These are phyloP conservation scores for Solanum stenotomum DNA, from an alignment of 257 asterid species.

Conservation along the genomic window DNA sequence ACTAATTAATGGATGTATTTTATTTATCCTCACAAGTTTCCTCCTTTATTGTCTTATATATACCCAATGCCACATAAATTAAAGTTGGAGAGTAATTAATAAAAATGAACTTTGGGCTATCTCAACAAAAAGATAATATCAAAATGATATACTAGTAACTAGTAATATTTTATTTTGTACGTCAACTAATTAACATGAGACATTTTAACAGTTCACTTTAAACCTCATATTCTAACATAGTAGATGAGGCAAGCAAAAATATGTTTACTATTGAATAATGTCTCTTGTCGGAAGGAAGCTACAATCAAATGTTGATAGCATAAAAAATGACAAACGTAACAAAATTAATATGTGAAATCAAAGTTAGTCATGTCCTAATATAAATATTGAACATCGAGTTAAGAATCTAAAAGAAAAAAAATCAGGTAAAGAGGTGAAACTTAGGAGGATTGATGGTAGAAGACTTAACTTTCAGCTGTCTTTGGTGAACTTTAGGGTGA, in stretches of 20 bases:
- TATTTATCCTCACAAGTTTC: too few species aligned
- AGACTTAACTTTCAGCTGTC: slow-evolving; percentile 37
- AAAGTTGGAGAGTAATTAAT: background rate
- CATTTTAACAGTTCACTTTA: background rate
- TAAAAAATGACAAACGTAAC: background rate
- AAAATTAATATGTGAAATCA: background rate
- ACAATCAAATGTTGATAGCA: background rate
- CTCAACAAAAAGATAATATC: background rate
- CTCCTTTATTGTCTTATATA: background rate
- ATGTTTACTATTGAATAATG: background rate
- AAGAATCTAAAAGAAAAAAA: background rate
- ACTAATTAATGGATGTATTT: background rate
- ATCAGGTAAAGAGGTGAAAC: background rate
- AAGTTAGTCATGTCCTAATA: background rate
- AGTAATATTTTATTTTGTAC: background rate
- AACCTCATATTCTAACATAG: background rate
- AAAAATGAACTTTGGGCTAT: background rate
- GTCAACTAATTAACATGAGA: background rate
- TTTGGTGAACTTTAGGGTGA: slow-evolving; percentile 29
- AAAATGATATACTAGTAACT: background rate
- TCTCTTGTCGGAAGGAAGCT: background rate
- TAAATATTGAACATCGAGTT: too few species aligned
- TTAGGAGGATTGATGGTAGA: slow-evolving; percentile 32
- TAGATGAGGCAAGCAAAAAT: background rate
- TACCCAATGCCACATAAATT: background rate